Base-by-base conservation (phyloP, 345 rosid genomes). In the Populus nigra region DNA sequence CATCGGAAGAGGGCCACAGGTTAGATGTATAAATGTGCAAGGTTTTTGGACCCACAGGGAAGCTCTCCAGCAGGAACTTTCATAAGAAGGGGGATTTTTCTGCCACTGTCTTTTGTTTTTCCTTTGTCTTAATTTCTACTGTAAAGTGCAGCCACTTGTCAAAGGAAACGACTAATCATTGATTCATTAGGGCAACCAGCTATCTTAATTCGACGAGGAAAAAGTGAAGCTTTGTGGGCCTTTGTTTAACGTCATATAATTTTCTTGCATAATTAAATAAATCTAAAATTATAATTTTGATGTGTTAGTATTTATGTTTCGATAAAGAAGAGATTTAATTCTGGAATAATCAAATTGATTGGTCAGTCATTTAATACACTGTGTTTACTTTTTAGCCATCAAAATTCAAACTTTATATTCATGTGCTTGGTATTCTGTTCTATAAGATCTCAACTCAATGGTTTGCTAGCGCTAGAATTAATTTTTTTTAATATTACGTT, bases 61-160 rank as follows among this genome's bases (percentile, higher is more conserved):
- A 47, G 11, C 23, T 47, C 22, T 45, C 76, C 81, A 38, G 49
- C 76, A 72, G 5, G 70, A 65, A 10, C 31, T 22, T 69, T 25
- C 65, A 36, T 17, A 55, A 12, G 13, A 33, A 38, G 76, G 45
- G 38, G 65, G 57, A 29, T 27, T 73, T 78, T 53, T 66, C 63
- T 9, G n/a, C 77, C 81, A 73, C 77, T 79, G 55, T 73, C 77
- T 79, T 73, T 41, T 73, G 77, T 73, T 73, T 73, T 43, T 73
- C 68, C n/a, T 55, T 73, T 73, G 81, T 78, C 73, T 73, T 53
- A 17, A 5, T 50, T 18, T 67, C 61, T 67, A 55, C 16, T 66
- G 72, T 50, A 35, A 63, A 66, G 39, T 63, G 72, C 20, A 16
- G 12, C 35, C 39, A 57, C 43, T 70, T 69, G 45, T 61, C 69